Evolutionary conservation across 495 filamentous ascomycete genomes (phyloP), one percentile per base, ranked within the genome.

Genomic region (Penicillium pulvis): DNA sequence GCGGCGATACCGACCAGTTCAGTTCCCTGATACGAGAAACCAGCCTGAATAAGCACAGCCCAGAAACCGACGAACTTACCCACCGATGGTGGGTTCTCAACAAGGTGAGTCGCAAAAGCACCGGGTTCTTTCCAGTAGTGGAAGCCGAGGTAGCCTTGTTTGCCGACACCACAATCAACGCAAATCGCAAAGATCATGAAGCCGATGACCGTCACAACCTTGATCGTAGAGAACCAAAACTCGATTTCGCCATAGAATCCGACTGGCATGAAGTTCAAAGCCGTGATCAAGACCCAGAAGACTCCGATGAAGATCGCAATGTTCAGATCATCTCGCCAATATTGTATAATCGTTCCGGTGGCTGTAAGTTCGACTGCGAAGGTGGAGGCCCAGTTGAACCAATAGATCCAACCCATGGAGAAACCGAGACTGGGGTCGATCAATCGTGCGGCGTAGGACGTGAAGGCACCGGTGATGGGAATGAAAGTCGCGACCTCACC

Each of bases 401-500:
- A 82, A 58, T 80, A 85, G 56, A 88, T 89, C 86, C 87, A 90
- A 20, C 86, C 87, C 58, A 90, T 82, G 14, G 87, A 82, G 61
- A 90, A 90, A 44, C 87, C 87, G 51, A 91, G 71, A 54, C 85
- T 83, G 46, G 80, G 77, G 58, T 90, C 86, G 53, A 86, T 80
- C 53, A 88, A 89, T 45, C 87, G 79, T 20, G 85, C 79, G 45
- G 84, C 85, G 70, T 87, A 90, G 44, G 86, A 76, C 14, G 87
- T 85, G 61, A 90, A 87, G 19, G 85, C 82, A 51, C 88, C 88
- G 8, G 87, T 81, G 17, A 89, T 81, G 20, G 88, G 89, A 20
- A 90, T 79, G 62, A 80, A 90, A 12, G 87, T 86, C 12, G 85
- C 81, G 83, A 90, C 87, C 67, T 90, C 87, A 35, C 86, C 85